Base-by-base conservation (phyloP, 2,329 filamentous ascomycete genomes). In the Lecanicillium sp. region DNA sequence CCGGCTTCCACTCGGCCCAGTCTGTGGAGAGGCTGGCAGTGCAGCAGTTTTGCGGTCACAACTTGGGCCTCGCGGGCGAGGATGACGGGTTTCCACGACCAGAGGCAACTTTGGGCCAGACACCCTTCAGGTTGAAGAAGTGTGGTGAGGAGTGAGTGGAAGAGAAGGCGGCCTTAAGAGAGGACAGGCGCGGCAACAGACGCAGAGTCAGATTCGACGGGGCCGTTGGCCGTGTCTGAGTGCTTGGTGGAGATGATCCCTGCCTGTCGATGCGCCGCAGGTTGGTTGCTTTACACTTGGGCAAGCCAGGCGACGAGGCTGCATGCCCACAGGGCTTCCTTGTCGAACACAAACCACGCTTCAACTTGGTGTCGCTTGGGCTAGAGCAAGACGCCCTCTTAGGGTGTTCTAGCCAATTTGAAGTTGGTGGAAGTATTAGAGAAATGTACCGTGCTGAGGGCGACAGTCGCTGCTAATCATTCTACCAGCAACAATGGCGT, bases 91-190 rank as follows among this genome's bases (percentile, higher is more conserved):
- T 27, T 19, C 20, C 12, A n/a, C 12, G 14, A 20, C 7, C 7
- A 17, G 38, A 33, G 16, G 33, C 33, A 17, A 19, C 28, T n/a
- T 28, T 18, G 16, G 27, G 28, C 33, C 18, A 30, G 33, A 33
- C 30, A 17, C 29, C n/a, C 29, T 29, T 25, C 29, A 41, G 33
- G 39, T 33, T 41, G 39, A 41, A 12, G 29, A 31, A 22, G 22
- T n/a, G 16, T n/a, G 15, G 19, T 20, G 20, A 31, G 33, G 19
- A 16, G 16, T 13, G 30, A 16, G 14, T 25, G 33, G 19, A 15
- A 22, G 14, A 22, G 27, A 22, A 27, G 28, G n/a, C 13, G n/a
- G 4, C 14, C 16, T 33, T 15, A 33, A 33, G 16, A 33, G 29
- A 30, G 14, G 22, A 29, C 29, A 29, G 36, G 5, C 15, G 20